Base-by-base conservation (phyloP, 2,329 filamentous ascomycete species). In the Monascus ruber region DNA sequence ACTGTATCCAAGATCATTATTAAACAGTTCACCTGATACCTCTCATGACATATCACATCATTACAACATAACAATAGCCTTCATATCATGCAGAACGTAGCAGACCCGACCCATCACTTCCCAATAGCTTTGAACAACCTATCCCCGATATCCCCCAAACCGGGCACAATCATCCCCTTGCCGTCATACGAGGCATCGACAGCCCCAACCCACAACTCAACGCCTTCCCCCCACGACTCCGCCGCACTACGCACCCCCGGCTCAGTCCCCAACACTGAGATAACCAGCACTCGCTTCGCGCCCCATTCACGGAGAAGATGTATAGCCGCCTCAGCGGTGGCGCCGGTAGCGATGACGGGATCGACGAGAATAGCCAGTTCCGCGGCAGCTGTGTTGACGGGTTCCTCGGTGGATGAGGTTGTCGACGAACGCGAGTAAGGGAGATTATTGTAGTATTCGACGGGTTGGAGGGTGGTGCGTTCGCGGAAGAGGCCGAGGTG, bases 371-470 rank as follows among this genome's bases (percentile, higher is more conserved):
- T 83, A 42, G 87, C 87, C 8, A 94, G 71, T 24, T 75, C 71
- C 1, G 76, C 60, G 1, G 69, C 61, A 3, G 65, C 56, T 28
- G 63, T 58, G 45, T 66, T 66, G 34, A 48, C 37, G 26, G 47
- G 34, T 32, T 47, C 34, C 11, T 50, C 39, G 31, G 58, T 49
- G 34, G 55, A 44, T 26, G 63, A 48, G 36, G 58, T 45, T 36
- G 45, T 38, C 0, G 50, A 47, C 7, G 10, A 2, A n/a, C 51
- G 69, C 31, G 70, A 59, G 65, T 85, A 82, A 29, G 87, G 87
- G 17, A 95, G 79, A 64, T 94, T 94, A 72, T 95, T 95, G 75
- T 95, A 95, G 74, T 95, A 94, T 66, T 94, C 88, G 42, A 95
- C 88, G 3, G 88, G 86, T 54, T 86, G 79, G 41, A 95, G 79